These are phyloP conservation scores for Barnettozyma vustinii DNA, from an alignment of 805 yeast species.

Conservation along the genomic window DNA sequence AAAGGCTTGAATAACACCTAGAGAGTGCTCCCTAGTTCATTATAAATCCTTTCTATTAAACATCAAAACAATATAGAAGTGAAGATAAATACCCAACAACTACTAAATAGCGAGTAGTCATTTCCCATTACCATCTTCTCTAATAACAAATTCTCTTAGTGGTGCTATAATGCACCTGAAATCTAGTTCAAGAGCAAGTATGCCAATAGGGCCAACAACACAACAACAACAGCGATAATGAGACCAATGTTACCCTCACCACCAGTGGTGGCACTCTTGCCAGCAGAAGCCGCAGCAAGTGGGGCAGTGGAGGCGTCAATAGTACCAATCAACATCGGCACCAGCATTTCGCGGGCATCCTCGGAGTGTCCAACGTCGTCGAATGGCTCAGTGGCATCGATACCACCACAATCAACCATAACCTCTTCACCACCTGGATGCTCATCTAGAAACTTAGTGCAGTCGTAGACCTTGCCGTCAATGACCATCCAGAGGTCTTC, in stretches of 20 bases:
- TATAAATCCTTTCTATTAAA: not conserved
- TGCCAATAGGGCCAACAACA: constrained; percentile 19
- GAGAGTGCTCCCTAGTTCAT: not conserved
- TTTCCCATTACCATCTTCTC: not conserved
- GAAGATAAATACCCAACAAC: not conserved
- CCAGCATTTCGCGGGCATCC: constrained; percentile 79
- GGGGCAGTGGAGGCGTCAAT: constrained; percentile 58
- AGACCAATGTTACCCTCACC: constrained; percentile 24
- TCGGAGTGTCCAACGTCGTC: constrained; percentile 96
- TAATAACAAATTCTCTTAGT: too few species aligned
- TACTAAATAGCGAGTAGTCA: not conserved
- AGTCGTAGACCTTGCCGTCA: constrained; percentile 81
- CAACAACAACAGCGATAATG: constrained; percentile 17
- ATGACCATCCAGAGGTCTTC: constrained; percentile 83
- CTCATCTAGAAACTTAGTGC: constrained; percentile 50
- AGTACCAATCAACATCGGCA: constrained; percentile 67
- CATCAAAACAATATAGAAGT: not conserved
- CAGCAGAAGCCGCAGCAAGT: constrained; percentile 16
- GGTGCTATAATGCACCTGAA: not conserved
- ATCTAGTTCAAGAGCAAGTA: constrained; percentile 13
- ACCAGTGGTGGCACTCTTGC: constrained; percentile 22
- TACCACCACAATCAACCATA: constrained; percentile 73
- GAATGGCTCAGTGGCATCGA: constrained; percentile 79
- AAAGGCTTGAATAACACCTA: not conserved
- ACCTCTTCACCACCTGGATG: constrained; percentile 89